A percentile compares a stretch with the other conserved stretches of the same genome.
Conservation (phyloP, 495 filamentous ascomycete genomes). For the Talaromyces proteolyticus region DNA sequence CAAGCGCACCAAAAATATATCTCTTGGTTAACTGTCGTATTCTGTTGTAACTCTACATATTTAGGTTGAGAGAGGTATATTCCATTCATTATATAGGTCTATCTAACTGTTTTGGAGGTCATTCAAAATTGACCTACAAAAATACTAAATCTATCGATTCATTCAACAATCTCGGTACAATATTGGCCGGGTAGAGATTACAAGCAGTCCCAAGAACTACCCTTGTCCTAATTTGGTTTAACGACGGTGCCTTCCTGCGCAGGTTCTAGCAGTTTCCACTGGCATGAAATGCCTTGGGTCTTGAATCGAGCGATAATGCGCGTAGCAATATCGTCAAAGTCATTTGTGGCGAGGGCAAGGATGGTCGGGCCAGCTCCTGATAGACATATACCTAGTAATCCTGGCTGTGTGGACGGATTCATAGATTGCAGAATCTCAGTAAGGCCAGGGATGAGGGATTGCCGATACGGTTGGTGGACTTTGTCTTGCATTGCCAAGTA, state of each 20-base stretch:
- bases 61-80: neutral
- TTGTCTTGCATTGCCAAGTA: slow-evolving; percentile 97
- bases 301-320: slow-evolving; percentile 65
- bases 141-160: too few relatives aligned
- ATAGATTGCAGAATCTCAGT: slow-evolving; percentile 85
- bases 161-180: too few relatives aligned
- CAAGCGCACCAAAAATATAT: neutral
- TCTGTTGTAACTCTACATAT: neutral
- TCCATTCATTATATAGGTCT: neutral
- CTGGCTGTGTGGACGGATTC: slow-evolving; percentile 76
- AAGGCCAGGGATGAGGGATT: slow-evolving; percentile 81
- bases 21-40: neutral
- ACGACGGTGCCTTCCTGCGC: slow-evolving; percentile 78
- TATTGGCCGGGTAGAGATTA: too few relatives aligned
- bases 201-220: neutral
- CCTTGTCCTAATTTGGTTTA: slow-evolving; percentile 5
- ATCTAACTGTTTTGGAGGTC: too few relatives aligned
- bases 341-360: slow-evolving; percentile 79
- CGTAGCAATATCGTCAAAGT: slow-evolving; percentile 79
- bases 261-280: slow-evolving; percentile 83
- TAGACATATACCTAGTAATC: slow-evolving; percentile 85
- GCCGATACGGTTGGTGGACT: slow-evolving; percentile 90
- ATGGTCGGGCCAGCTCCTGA: slow-evolving; percentile 94
- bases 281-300: slow-evolving; percentile 65
- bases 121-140: too few relatives aligned